A percentile compares a stretch with the other conserved stretches of the same genome.
These are phyloP conservation scores for Filobasidium floriforme DNA, from an alignment of 768 basidiomycete species.

Conservation along the genomic window DNA sequence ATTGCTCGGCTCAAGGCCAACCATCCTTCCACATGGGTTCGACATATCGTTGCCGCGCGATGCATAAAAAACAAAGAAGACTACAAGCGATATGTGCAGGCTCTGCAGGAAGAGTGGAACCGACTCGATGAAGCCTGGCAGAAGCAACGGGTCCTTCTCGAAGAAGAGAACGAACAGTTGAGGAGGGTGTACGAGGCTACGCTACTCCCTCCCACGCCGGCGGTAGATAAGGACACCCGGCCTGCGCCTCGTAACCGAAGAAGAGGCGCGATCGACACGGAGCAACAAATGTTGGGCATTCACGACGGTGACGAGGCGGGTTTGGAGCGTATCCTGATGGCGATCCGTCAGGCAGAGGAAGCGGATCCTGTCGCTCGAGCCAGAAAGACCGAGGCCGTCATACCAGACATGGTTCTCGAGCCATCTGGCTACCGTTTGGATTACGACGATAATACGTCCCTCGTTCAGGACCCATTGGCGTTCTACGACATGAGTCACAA, in stretches of 20 bases:
- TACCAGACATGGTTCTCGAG: slow-evolving; percentile 80
- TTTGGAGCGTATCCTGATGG: slow-evolving; percentile 13
- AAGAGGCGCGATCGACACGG: slow-evolving; percentile 14
- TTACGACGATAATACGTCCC: slow-evolving; percentile 74
- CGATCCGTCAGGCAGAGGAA: slow-evolving; percentile 21
- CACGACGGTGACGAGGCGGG: slow-evolving; percentile 22
- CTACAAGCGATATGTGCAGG: not conserved
- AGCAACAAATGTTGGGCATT: slow-evolving; percentile 21
- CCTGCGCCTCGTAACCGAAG: slow-evolving; percentile 11
- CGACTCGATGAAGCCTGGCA: slow-evolving; percentile 2
- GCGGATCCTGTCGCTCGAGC: slow-evolving; percentile 76
- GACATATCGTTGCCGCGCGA: not conserved
- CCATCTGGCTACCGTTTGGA: slow-evolving; percentile 47
- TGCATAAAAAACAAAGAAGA: not conserved
- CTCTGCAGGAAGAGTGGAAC: slow-evolving; percentile 2
- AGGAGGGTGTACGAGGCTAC: not conserved
- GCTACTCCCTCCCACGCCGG: slow-evolving; percentile 5
- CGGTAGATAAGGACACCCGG: slow-evolving; percentile 11
- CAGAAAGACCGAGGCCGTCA: slow-evolving; percentile 66
- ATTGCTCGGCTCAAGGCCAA: not conserved
- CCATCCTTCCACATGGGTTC: not conserved
- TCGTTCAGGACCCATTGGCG: slow-evolving; percentile 62
- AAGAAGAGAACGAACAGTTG: slow-evolving; percentile 4
- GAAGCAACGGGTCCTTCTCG: not conserved
- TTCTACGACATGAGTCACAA: slow-evolving; percentile 65